Percentiles rank a stretch among this genome's conserved stretches.
phyloP scores from a whole-genome alignment of 495 filamentous ascomycete species.

The Tuber indicum region DNA sequence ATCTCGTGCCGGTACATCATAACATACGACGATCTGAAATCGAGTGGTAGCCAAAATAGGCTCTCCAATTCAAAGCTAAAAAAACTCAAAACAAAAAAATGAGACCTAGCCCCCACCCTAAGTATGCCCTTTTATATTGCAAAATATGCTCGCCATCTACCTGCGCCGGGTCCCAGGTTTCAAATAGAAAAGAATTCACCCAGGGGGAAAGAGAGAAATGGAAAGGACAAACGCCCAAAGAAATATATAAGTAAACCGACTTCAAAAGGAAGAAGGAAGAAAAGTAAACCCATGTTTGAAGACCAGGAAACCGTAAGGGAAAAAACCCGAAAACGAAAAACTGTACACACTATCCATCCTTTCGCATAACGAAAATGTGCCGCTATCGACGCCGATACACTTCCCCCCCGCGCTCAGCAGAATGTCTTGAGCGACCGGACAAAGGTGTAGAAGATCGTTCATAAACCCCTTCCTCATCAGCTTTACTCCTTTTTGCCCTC shows the following conservation, averaged over 20 bases:
- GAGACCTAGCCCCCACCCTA: background rate
- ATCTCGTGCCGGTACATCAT: background rate
- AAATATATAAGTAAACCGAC: background rate
- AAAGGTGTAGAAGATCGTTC: background rate
- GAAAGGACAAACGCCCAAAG: background rate
- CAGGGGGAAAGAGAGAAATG: background rate
- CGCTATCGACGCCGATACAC: background rate
- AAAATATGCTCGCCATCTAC: conserved; percentile 1
- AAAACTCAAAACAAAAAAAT: background rate
- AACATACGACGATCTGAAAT: background rate
- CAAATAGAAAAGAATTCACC: background rate
- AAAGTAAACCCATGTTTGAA: background rate
- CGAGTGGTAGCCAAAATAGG: background rate
- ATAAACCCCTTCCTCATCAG: conserved; percentile 19
- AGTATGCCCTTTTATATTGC: background rate
- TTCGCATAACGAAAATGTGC: background rate
- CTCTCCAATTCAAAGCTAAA: background rate
- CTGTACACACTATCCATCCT: background rate
- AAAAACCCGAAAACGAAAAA: background rate
- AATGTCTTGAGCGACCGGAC: background rate
- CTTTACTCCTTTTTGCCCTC: conserved; percentile 30
- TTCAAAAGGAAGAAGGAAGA: background rate
- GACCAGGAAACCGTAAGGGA: background rate
- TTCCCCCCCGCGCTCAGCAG: background rate
- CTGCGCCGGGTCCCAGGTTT: background rate